Evolutionary conservation across 805 yeast species (phyloP).

Genomic region (Candida krabiensis): DNA sequence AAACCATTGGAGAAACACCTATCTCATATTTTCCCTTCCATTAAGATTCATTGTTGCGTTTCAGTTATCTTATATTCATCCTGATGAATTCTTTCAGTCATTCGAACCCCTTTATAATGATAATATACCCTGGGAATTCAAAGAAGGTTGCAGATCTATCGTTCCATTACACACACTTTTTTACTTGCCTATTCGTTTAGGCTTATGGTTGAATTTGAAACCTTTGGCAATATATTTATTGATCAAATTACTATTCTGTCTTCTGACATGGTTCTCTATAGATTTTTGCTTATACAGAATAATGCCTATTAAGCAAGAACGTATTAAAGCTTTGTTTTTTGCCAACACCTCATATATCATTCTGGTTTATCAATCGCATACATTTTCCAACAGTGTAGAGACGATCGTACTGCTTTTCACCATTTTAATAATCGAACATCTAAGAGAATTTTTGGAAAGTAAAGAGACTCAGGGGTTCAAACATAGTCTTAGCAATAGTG

Average conservation of each 20-base stretch:
- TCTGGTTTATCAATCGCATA: conserved; percentile 77
- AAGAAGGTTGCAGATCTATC: conserved; percentile 59
- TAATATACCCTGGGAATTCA: conserved; percentile 84
- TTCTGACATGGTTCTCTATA: conserved; percentile 32
- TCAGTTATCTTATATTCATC: conserved; percentile 86
- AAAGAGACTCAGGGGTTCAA: neutral
- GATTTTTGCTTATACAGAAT: conserved; percentile 32
- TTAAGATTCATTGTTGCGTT: conserved; percentile 57
- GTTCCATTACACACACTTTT: conserved; percentile 67
- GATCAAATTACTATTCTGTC: conserved; percentile 46
- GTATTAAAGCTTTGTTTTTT: conserved; percentile 44
- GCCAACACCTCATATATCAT: conserved; percentile 67
- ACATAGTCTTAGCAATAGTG: conserved; percentile 11
- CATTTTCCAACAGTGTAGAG: conserved; percentile 88
- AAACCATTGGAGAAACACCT: conserved; percentile 47
- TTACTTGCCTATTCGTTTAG: conserved; percentile 58
- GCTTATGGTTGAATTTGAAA: conserved; percentile 30
- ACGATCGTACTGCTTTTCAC: conserved; percentile 53
- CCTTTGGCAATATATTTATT: conserved; percentile 56
- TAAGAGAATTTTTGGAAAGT: conserved; percentile 21
- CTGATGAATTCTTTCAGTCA: conserved; percentile 96
- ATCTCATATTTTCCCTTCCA: conserved; percentile 42
- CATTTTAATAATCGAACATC: conserved; percentile 46
- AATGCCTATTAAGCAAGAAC: conserved; percentile 34
- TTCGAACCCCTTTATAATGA: conserved; percentile 65